Evolutionary conservation across 805 yeast genomes (phyloP).

Genomic region (Saccharomycopsis vini): DNA sequence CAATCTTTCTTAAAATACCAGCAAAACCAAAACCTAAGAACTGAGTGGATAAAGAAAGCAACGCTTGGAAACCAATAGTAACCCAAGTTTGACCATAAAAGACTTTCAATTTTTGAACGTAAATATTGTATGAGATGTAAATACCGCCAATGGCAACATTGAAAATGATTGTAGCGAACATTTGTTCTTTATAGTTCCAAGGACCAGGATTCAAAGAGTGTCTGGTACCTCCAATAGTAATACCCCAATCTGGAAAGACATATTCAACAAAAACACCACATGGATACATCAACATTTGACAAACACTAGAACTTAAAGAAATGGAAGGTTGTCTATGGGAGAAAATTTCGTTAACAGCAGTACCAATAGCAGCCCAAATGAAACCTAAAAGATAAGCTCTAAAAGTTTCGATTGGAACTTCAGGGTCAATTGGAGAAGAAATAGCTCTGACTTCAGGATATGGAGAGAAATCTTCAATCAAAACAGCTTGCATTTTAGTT

Average conservation of each 20-base stretch:
- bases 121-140: slow-evolving; percentile 31
- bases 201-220: slow-evolving; percentile 50
- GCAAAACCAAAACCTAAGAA: slow-evolving; percentile 62
- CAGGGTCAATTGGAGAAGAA: slow-evolving; percentile 39
- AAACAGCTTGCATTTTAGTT: slow-evolving; percentile 24
- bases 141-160: slow-evolving; percentile 28
- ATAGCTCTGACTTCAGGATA: slow-evolving; percentile 62
- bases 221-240: slow-evolving; percentile 31
- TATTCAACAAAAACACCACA: slow-evolving; percentile 34
- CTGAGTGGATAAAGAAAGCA: slow-evolving; percentile 45
- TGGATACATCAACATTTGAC: slow-evolving; percentile 38
- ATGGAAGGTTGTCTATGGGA: slow-evolving; percentile 45
- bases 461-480: slow-evolving; percentile 31
- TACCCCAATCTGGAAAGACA: slow-evolving; percentile 36
- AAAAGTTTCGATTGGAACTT: slow-evolving; percentile 40
- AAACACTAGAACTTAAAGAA: slow-evolving; percentile 31
- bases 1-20: slow-evolving; percentile 49
- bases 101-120: slow-evolving; percentile 24
- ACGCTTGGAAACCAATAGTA: slow-evolving; percentile 41
- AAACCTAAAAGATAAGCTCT: slow-evolving; percentile 30
- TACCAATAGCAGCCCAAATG: slow-evolving; percentile 42
- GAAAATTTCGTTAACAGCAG: slow-evolving; percentile 49
- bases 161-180: slow-evolving; percentile 44
- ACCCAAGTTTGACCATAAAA: slow-evolving; percentile 27
- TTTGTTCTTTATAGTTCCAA: slow-evolving; percentile 57